Evolutionary conservation across 371 early-diverging fungal genomes (phyloP), one percentile per base, ranked within the genome.

Genomic region (Funneliformis caledonium): DNA sequence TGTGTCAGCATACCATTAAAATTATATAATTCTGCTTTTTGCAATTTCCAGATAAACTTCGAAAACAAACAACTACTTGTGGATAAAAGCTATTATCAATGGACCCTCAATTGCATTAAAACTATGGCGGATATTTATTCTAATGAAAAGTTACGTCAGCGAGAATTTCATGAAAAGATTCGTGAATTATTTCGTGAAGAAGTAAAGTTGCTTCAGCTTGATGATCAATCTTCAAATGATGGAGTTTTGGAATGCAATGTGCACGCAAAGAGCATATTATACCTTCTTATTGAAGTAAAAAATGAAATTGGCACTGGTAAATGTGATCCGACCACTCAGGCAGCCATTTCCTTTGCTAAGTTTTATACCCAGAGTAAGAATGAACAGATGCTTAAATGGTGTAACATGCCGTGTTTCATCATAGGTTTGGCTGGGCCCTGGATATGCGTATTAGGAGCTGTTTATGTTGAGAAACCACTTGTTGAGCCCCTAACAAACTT

Each of bases 301-400:
- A 56, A 67, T 3, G 78, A 78, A 68, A 43, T 78, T 11, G 37
- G 78, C 2, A 78, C 52, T 16, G 78, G 78, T 10, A 65, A 68
- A 47, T 62, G 33, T 26, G 76, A 59, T 62, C 76, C 45, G 11
- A 19, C 14, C 6, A 61, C 1, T 11, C 76, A 69, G 31, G 70
- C n/a, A 56, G 61, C 7, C 0, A 5, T n/a, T 68, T 45, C 31
- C 31, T 78, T 69, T 56, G 12, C 69, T 10, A 78, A 68, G 33
- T 67, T 48, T 67, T 67, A 33, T 11, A 11, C 33, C 37, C 33
- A 22, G 33, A 9, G 11, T 9, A 33, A 67, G 67, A 33, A 67
- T 67, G 31, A 67, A 67, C 31, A 37, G 37, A 2, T 67, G 33
- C 67, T 67, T 16, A 67, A 67, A 70, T 3, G 0, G 16, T 70